A percentile compares a stretch with the other conserved stretches of the same genome.
phyloP scores from a whole-genome alignment of 768 basidiomycete genomes.

The Cyclocybe aegerita region DNA sequence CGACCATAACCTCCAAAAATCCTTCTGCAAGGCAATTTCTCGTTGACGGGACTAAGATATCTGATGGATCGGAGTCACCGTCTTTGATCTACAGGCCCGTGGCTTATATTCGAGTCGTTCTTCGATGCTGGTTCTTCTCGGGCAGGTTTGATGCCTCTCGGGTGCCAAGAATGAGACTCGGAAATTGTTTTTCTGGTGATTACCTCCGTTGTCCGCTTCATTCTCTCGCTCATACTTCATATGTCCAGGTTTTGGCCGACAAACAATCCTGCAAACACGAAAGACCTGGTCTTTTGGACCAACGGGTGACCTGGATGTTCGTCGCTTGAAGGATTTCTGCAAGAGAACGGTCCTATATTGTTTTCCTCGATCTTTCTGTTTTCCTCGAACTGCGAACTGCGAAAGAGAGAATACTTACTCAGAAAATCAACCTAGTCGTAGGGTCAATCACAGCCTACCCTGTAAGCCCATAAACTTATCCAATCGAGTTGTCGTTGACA shows the following conservation, averaged over 20 bases:
- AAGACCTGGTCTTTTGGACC: conserved; percentile 69
- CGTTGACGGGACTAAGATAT: conserved; percentile 47
- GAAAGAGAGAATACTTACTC: neutral
- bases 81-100: neutral
- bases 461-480: conserved; percentile 15
- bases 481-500: neutral
- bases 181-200: conserved; percentile 50
- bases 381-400: no score
- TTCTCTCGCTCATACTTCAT: conserved; percentile 5
- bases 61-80: conserved; percentile 30
- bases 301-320: conserved; percentile 68
- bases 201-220: neutral
- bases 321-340: conserved; percentile 62
- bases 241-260: conserved; percentile 67
- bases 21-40: conserved; percentile 53
- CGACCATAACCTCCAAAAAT: conserved; percentile 59
- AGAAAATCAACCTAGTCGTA: conserved; percentile 41
- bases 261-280: conserved; percentile 53
- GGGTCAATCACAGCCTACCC: conserved; percentile 40
- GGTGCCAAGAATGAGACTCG: conserved; percentile 55
- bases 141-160: conserved; percentile 68
- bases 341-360: conserved; percentile 63
- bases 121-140: conserved; percentile 72
- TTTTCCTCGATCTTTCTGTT: no score
- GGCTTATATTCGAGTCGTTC: conserved; percentile 19